Evolutionary conservation across 768 basidiomycete species (phyloP).

Genomic region (Neoboletus magnificus): DNA sequence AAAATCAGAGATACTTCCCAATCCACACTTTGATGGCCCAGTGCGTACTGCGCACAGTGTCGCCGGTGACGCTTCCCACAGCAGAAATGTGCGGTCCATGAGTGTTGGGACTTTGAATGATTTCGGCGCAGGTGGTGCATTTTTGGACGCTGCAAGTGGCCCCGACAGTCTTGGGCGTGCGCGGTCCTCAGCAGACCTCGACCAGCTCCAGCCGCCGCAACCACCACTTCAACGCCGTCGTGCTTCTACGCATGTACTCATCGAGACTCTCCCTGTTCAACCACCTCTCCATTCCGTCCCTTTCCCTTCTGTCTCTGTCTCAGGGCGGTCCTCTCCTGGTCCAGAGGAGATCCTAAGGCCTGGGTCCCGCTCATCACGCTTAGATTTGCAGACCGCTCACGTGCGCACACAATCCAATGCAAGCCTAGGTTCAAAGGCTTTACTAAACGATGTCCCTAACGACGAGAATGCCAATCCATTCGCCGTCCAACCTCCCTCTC

Average conservation of each 20-base stretch:
- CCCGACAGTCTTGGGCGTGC: slow-evolving; percentile 40
- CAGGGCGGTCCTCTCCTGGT: slow-evolving; percentile 46
- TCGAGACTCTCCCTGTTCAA: slow-evolving; percentile 40
- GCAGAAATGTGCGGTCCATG: slow-evolving; percentile 54
- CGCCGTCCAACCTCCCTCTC: slow-evolving; percentile 35
- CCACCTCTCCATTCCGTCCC: slow-evolving; percentile 53
- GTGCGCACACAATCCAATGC: slow-evolving; percentile 48
- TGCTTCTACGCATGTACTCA: slow-evolving; percentile 47
- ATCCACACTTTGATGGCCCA: slow-evolving; percentile 38
- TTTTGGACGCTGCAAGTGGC: slow-evolving; percentile 38
- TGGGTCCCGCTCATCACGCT: slow-evolving; percentile 32
- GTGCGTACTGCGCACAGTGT: slow-evolving; percentile 44
- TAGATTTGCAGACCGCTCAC: slow-evolving; percentile 34
- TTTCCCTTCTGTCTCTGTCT: slow-evolving; percentile 56
- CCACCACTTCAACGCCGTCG: slow-evolving; percentile 46
- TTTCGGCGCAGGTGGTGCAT: slow-evolving; percentile 46
- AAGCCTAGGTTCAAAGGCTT: slow-evolving; percentile 48
- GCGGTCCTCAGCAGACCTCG: slow-evolving; percentile 59
- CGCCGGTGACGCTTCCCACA: slow-evolving; percentile 37
- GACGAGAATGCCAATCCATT: slow-evolving; percentile 34
- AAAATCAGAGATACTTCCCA: slow-evolving; percentile 41
- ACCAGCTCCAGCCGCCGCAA: slow-evolving; percentile 40
- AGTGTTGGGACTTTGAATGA: slow-evolving; percentile 64
- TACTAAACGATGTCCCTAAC: slow-evolving; percentile 40
- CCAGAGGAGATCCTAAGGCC: slow-evolving; percentile 38